These are phyloP conservation scores for Pisolithus microcarpus DNA, from an alignment of 768 basidiomycete species.

Conservation along the genomic window DNA sequence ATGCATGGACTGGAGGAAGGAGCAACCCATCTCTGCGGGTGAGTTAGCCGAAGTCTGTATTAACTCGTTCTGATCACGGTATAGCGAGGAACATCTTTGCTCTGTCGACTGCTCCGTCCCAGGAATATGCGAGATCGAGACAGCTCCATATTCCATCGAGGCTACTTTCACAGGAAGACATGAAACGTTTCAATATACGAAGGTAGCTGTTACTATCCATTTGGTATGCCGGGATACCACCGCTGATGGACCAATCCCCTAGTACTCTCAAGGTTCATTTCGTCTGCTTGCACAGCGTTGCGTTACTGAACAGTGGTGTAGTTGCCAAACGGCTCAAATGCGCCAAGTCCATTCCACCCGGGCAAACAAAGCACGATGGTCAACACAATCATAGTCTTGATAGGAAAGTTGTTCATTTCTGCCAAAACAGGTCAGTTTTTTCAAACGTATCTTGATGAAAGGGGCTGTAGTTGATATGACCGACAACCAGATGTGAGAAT, in stretches of 20 bases:
- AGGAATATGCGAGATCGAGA: slow-evolving; percentile 56
- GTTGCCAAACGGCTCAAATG: slow-evolving; percentile 47
- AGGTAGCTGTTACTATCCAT: slow-evolving; percentile 30
- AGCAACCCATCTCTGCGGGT: slow-evolving; percentile 54
- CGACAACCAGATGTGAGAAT: slow-evolving; percentile 36
- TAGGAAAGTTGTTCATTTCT: slow-evolving; percentile 43
- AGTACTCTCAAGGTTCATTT: slow-evolving; percentile 49
- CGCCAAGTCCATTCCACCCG: slow-evolving; percentile 38
- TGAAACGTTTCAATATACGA: slow-evolving; percentile 59
- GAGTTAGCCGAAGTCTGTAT: not conserved
- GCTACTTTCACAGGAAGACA: slow-evolving; percentile 55
- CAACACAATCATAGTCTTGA: slow-evolving; percentile 44
- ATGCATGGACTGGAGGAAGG: slow-evolving; percentile 40
- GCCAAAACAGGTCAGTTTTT: slow-evolving; percentile 36
- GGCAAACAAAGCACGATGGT: slow-evolving; percentile 37
- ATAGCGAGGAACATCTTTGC: slow-evolving; percentile 49
- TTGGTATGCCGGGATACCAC: not conserved
- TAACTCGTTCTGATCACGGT: not conserved
- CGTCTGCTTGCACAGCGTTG: not conserved
- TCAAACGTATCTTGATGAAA: no score
- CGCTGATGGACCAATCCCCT: not conserved
- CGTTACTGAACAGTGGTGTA: slow-evolving; percentile 10
- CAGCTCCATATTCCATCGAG: slow-evolving; percentile 50
- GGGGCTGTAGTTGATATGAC: no score
- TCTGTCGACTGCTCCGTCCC: slow-evolving; percentile 31